Base-by-base conservation (phyloP, 768 basidiomycete species). In the Lactarius sp. region DNA sequence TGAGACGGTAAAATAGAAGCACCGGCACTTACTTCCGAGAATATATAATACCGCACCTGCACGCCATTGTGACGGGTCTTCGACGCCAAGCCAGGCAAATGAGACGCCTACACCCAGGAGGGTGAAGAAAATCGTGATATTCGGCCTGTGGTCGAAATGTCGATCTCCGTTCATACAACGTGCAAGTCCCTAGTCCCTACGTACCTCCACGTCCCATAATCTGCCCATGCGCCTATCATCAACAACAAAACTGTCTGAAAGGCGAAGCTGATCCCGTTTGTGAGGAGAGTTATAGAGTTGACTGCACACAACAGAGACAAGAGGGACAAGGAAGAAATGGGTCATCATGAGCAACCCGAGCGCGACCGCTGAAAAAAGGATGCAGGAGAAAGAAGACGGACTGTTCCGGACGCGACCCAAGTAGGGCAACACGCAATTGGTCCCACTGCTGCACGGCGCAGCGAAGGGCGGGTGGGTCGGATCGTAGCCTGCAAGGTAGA, bases 151-250 rank as follows among this genome's bases (percentile, higher is more conserved):
- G 65, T 27, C 34, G 8, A 61, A 16, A 54, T 12, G 6, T 52
- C 10, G 44, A 13, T 16, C 33, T 44, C 20, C 14, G 31, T 37
- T 16, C 14, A 46, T 10, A 47, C 3, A n/a, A 9, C 3, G 2
- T 18, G 34, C 6, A 31, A 4, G 33, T 27, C 22, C 22, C 22
- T 27, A 44, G 37, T 9, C 8, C 6, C 18, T n/a, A n/a, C 47
- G 16, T 33, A 85, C 86, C 86, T 86, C 88, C 88, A 90, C 16
- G 76, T 74, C n/a, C 90, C 89, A 71, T 90, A 92, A 71, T 91
- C 89, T 0, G 88, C 88, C 85, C 88, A 90, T 4, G 87, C 86
- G 4, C 88, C 89, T 34, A 91, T 82, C 13, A 80, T 68, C 27
- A 90, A 73, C 46, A 92, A 74, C 16, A 90, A 69, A 16, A 79